Evolutionary conservation across 148 eudicot species (phyloP), one percentile per base, ranked within the genome.

Genomic region (Chenopodium berlandieri): DNA sequence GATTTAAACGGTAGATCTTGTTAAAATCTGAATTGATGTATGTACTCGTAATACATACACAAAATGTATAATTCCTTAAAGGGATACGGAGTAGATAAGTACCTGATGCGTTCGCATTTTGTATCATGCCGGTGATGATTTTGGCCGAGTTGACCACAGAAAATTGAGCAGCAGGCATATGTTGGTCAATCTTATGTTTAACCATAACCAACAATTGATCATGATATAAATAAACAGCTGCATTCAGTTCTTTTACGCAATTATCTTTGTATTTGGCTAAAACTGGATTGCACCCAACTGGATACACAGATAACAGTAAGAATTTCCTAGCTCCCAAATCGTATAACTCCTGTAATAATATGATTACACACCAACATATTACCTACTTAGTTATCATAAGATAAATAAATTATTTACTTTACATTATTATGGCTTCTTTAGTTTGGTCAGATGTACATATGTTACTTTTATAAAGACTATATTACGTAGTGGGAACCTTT

Each of bases 211-310:
- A 30, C 76, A 86, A 78, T 1, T 71, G 80, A 9, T 62, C 31
- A 68, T 86, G n/a, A 66, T 78, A 86, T 23, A 78, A 31, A 3
- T 48, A 1, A 1, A 74, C 80, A 0, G 73, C 80, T 37, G 27
- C 37, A 62, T 83, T 84, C 20, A 63, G 47, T 9, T 37, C 46
- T 14, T 52, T 9, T 4, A 75, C 27, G 65, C 88, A 86, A 3
- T 40, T 13, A 0, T 19, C 80, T 70, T 22, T 47, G 40, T 60
- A 14, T 34, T 31, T 22, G 48, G 62, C 79, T 62, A 40, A 78
- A 9, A 48, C 72, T 1, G 88, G 88, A 46, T 77, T 75, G 75
- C 88, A 86, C n/a, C 88, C 88, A 12, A 86, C 47, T 16, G 88
- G 88, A 44, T 81, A 80, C 54, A 84, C 83, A 0, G 82, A 40